Evolutionary conservation across 345 rosid genomes (phyloP).

Genomic region (Eucalyptus curtisii): DNA sequence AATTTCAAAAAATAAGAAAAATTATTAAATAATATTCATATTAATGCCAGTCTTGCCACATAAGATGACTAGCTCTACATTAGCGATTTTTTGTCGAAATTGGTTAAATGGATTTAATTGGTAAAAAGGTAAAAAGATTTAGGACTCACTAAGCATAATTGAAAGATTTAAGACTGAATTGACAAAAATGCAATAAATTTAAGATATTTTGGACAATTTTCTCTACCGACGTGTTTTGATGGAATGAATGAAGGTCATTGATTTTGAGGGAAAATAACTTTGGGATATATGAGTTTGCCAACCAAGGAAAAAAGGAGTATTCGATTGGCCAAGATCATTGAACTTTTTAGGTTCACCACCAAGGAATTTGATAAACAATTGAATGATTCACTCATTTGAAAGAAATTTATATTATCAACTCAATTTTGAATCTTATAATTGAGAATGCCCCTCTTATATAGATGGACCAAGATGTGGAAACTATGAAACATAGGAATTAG

Average conservation of each 20-base stretch:
- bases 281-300: not conserved
- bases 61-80: too few relatives aligned
- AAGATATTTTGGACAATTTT: too few relatives aligned
- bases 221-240: not conserved
- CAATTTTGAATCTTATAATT: not conserved
- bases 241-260: not conserved
- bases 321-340: not conserved
- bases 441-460: not conserved
- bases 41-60: too few relatives aligned
- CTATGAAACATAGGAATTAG: not conserved
- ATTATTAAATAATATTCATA: too few relatives aligned
- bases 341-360: not conserved
- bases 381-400: not conserved
- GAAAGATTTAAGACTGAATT: rapidly evolving
- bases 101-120: too few relatives aligned
- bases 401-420: not conserved
- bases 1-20: too few relatives aligned
- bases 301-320: not conserved
- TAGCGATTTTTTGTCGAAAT: rapidly evolving
- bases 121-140: too few relatives aligned
- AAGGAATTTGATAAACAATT: not conserved
- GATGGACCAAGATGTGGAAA: not conserved
- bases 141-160: too few relatives aligned
- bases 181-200: too few relatives aligned
- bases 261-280: not conserved